Conservation (phyloP, 768 basidiomycete species). For the Lyophyllum decastes region DNA sequence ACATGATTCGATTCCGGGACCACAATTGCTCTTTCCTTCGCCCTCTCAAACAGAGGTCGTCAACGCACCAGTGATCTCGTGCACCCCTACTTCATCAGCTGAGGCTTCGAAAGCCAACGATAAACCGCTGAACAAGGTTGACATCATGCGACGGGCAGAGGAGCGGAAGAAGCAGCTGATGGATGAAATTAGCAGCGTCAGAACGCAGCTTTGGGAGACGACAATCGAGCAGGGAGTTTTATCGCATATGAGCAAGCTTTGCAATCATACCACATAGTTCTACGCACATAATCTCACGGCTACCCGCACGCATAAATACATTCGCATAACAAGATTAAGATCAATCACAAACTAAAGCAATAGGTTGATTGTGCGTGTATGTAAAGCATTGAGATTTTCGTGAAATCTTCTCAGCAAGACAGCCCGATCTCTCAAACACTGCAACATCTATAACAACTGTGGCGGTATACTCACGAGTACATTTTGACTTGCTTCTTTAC, state of each 20-base stretch:
- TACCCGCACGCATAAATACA: not conserved
- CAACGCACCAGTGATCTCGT: not conserved
- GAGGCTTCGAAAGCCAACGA: not conserved
- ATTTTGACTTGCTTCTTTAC: not conserved
- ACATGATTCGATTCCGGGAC: constrained; percentile 1
- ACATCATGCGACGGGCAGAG: constrained; percentile 52
- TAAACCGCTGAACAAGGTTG: constrained; percentile 34
- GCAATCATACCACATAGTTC: constrained; percentile 12
- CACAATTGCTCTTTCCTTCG: not conserved
- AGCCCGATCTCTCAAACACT: too few relatives aligned
- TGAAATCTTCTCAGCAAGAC: too few relatives aligned
- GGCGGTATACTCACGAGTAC: not conserved
- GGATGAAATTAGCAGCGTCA: constrained; percentile 58
- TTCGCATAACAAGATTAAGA: not conserved
- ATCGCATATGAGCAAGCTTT: constrained; percentile 42
- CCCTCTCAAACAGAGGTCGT: not conserved
- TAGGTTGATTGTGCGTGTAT: too few relatives aligned
- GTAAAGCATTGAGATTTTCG: too few relatives aligned
- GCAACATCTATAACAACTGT: too few relatives aligned
- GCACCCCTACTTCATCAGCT: not conserved
- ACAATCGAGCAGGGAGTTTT: constrained; percentile 71
- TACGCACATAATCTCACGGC: not conserved
- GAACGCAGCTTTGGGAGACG: constrained; percentile 73
- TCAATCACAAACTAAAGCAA: not conserved
- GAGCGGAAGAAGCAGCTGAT: constrained; percentile 53